Base-by-base conservation (phyloP, 2,329 filamentous ascomycete genomes). In the Fusarium floridanum region DNA sequence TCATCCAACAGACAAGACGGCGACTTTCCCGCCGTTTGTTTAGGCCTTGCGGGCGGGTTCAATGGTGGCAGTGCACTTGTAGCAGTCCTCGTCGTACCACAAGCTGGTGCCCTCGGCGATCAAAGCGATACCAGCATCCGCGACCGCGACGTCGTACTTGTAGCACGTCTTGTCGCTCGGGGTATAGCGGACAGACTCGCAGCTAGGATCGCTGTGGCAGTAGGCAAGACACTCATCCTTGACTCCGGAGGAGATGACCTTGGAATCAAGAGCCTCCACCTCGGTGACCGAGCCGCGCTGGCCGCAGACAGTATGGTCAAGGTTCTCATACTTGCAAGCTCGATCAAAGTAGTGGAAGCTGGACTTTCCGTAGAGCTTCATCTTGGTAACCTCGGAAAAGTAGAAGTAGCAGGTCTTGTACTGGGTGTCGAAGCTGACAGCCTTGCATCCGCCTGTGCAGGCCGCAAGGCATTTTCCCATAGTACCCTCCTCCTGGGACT, bases 301-400 rank as follows among this genome's bases (percentile, higher is more conserved):
- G n/a, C 53, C 53, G 34, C 53, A 57, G 53, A 57, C 53, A n/a
- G 53, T 57, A 20, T 57, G 32, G 29, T 32, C 53, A 57, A 34
- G 9, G 53, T 57, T 57, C 53, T 57, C 53, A 10, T 16, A 57
- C 17, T 22, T 22, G 34, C 53, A 57, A 20, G 53, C 32, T 22
- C 53, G 53, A n/a, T 57, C 53, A 57, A 57, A 57, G 53, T 57
- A 57, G 53, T 57, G 53, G 53, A 57, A 57, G 32, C 53, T 57
- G 20, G 53, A 57, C 29, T 57, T 57, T 34, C 53, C 53, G 20
- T 57, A 57, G n/a, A 57, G 53, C 53, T 36, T 57, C 53, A 57
- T 57, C 29, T 57, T 57, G 53, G 32, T 57, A n/a, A 57, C 53
- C 17, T 36, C 53, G n/a, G 53, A 20, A 16, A 22, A 16, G 53